These are phyloP conservation scores for Coniophora puteana DNA, from an alignment of 1,284 basidiomycete genomes.

Conservation along the genomic window DNA sequence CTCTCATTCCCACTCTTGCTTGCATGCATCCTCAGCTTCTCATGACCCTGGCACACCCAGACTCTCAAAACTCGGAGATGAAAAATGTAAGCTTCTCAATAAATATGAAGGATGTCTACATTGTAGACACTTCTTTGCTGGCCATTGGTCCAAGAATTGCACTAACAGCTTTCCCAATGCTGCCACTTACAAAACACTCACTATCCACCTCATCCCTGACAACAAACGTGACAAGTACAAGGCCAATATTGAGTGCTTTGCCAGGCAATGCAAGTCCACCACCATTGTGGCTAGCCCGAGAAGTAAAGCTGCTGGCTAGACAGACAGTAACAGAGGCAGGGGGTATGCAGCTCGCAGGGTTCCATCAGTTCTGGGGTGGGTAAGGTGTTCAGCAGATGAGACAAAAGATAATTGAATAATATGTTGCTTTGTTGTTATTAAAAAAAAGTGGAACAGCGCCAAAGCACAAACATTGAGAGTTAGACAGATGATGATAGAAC, in stretches of 20 bases:
- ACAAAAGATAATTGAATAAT: too few relatives aligned
- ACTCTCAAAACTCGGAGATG: not conserved
- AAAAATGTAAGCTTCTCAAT: not conserved
- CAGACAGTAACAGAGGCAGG: too few relatives aligned
- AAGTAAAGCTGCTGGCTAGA: too few relatives aligned
- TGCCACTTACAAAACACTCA: not conserved
- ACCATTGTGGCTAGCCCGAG: slow-evolving; percentile 1
- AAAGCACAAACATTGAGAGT: too few relatives aligned
- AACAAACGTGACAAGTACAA: not conserved
- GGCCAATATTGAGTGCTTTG: not conserved
- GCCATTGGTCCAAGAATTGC: slow-evolving; percentile 8
- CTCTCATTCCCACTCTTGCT: not conserved
- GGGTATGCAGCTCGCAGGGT: too few relatives aligned
- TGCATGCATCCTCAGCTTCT: not conserved
- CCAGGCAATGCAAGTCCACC: not conserved
- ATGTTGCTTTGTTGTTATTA: too few relatives aligned
- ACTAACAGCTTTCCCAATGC: slow-evolving; percentile 10
- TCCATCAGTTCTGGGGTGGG: too few relatives aligned
- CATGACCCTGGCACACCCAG: not conserved
- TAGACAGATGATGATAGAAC: too few relatives aligned
- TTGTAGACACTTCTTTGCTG: slow-evolving; percentile 8
- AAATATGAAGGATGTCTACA: slow-evolving; percentile 14
- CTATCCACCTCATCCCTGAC: not conserved
- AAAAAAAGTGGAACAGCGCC: too few relatives aligned
- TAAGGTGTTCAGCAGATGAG: too few relatives aligned